These are phyloP conservation scores for Candida silvicultrix DNA, from an alignment of 805 yeast genomes.

Conservation along the genomic window DNA sequence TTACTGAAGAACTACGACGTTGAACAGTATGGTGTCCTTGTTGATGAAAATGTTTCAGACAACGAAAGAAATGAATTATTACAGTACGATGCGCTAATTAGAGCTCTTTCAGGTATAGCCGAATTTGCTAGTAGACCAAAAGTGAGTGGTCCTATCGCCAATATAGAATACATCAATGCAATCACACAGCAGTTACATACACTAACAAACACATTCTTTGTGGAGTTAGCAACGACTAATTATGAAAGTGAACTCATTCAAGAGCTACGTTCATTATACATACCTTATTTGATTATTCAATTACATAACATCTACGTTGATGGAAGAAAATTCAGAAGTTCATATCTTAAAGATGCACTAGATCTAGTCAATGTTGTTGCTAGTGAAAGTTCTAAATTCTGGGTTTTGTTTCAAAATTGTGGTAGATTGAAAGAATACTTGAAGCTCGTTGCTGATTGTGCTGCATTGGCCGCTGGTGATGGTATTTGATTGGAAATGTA, in stretches of 20 bases:
- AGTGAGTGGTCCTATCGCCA: slow-evolving; percentile 4
- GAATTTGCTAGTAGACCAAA: slow-evolving; percentile 9
- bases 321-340: slow-evolving; percentile 27
- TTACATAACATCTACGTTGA: slow-evolving; percentile 49
- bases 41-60: slow-evolving; percentile 24
- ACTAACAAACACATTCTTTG: slow-evolving; percentile 24
- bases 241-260: slow-evolving; percentile 35
- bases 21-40: slow-evolving; percentile 27
- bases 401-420: slow-evolving; percentile 51
- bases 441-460: slow-evolving; percentile 46
- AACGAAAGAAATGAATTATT: slow-evolving; percentile 34
- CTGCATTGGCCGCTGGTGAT: slow-evolving; percentile 46
- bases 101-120: slow-evolving; percentile 38
- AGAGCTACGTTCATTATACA: slow-evolving; percentile 59
- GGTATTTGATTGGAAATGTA: slow-evolving; percentile 16
- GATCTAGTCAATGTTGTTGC: slow-evolving; percentile 59
- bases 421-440: slow-evolving; percentile 52
- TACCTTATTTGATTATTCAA: slow-evolving; percentile 68
- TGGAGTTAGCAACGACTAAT: slow-evolving; percentile 22
- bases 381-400: slow-evolving; percentile 55
- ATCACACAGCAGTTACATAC: slow-evolving; percentile 20
- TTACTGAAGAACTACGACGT: slow-evolving; percentile 52
- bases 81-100: slow-evolving; percentile 40
- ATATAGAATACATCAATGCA: slow-evolving; percentile 23
- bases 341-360: slow-evolving; percentile 49